Base-by-base conservation (phyloP, 345 rosid species). In the Arabidopsis suecica region DNA sequence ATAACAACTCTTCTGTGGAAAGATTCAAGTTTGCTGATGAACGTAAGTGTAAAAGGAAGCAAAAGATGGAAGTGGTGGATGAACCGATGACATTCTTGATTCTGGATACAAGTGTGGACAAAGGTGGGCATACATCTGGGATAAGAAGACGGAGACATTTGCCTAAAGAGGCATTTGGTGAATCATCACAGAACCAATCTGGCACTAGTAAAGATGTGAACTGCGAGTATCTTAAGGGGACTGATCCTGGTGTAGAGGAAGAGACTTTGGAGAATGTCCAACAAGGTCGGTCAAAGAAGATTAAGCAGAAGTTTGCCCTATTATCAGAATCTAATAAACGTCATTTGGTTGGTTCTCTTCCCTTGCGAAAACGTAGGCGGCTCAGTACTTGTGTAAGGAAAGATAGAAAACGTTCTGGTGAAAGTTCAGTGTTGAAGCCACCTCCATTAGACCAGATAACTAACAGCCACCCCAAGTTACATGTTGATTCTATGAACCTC, bases 51-150 rank as follows among this genome's bases (percentile, higher is more conserved):
- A 65, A 57, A 47, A 47, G 54, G 65, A 74, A 51, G 40, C 65
- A n/a, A 48, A 48, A 23, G 61, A 71, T 66, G 62, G 81, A 69
- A 78, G 60, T 41, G 7, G 67, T 33, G 67, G 62, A 74, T 53
- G 78, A 76, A 9, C 48, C 51, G 16, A 42, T 70, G 58, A 83
- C 72, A 57, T 84, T 85, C 63, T 80, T 82, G 72, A 68, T 90
- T 51, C 85, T 90, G 59, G 91, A 86, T 70, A 85, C 89, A 45
- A 89, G 95, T 81, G 48, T 77, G 60, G 54, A 75, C 3, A 58
- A 65, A 56, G 74, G 75, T 62, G 86, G 70, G 61, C 83, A 72
- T 30, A 14, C 80, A 20, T 79, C 69, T 3, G 75, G 56, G 62
- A 60, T 78, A 30, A 82, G 81, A 67, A 77, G 82, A 70, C 59